Evolutionary conservation across 257 asterid genomes (phyloP), one percentile per base, ranked within the genome.

Genomic region (Haberlea rhodopensis): DNA sequence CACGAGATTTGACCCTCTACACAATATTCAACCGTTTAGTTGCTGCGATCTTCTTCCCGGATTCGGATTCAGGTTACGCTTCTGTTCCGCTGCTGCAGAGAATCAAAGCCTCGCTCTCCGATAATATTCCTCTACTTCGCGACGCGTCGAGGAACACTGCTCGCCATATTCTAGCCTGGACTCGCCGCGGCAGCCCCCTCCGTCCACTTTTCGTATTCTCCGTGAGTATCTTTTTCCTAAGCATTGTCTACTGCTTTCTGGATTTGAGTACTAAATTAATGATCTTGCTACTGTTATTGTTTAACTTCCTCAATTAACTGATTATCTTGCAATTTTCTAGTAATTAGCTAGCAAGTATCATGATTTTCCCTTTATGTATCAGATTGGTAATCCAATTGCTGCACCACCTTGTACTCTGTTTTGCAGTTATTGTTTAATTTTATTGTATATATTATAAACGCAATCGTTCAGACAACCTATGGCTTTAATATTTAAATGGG

Each of bases 171-270:
- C 81, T 82, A 56, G 13, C 29, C 67, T 90, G 97, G 97, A 74
- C 88, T 75, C 88, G 87, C 70, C 83, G 82, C 24, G 97, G 96
- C 55, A 63, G 80, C 66, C 73, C 86, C n/a, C 69, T 90, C 27
- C 95, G 92, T 24, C 79, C 95, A 57, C 85, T 90, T 31, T 82
- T 90, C 45, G 89, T 87, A 60, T 75, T 80, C 63, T 87, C 96
- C 9, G 96, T 87, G 70, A 75, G 97, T 82, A 31, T 31, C 40
- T 31, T 13, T n/a, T n/a, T n/a, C n/a, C n/a, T n/a, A n/a, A n/a
- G n/a, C n/a, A n/a, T n/a, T n/a, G n/a, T n/a, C n/a, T n/a, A n/a
- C n/a, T n/a, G n/a, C n/a, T n/a, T n/a, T n/a, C n/a, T n/a, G n/a
- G n/a, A n/a, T n/a, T n/a, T n/a, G n/a, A n/a, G n/a, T n/a, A n/a